phyloP scores from a whole-genome alignment of 495 filamentous ascomycete species.

The Daldinia childiae region DNA sequence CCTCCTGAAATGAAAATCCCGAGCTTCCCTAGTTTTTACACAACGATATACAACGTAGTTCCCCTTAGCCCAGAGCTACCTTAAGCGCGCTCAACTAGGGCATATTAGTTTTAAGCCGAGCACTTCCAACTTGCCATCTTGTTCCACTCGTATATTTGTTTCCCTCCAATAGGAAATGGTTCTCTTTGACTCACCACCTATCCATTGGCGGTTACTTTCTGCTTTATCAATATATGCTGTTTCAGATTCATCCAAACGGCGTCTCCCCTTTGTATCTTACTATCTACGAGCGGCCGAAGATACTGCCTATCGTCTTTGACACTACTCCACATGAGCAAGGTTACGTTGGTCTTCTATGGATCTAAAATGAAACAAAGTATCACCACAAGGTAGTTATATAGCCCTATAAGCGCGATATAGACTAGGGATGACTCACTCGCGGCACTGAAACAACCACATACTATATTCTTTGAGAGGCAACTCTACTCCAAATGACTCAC shows the following conservation, averaged over 20 bases:
- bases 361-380: conserved; percentile 6
- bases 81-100: conserved; percentile 33
- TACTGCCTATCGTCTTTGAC: not conserved
- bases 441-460: not conserved
- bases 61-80: conserved; percentile 10
- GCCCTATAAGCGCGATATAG: conserved; percentile 5
- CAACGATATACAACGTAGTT: conserved; percentile 1
- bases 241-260: conserved; percentile 14
- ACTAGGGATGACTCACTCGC: not conserved
- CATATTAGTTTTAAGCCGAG: conserved; percentile 16
- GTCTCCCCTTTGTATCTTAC: conserved; percentile 15
- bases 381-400: conserved; percentile 2
- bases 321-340: conserved; percentile 2
- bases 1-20: conserved; percentile 23
- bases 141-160: conserved; percentile 12
- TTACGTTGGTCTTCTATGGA: not conserved
- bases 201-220: not conserved
- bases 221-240: conserved; percentile 15
- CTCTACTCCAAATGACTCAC: not conserved
- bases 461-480: not conserved
- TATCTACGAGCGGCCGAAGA: conserved; percentile 7
- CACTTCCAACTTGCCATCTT: not conserved
- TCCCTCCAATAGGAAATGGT: conserved; percentile 6
- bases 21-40: conserved; percentile 12
- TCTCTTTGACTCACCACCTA: not conserved